Evolutionary conservation across 129 eudicot species (phyloP).

Genomic region (sunflower (Helianthus annuus)): HanXRQr2.0-SUNRISE NC_035440.2:162298643-162299142

Average conservation of each 20-base stretch:
- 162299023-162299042: constrained; percentile 14
- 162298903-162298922: constrained; percentile 2
- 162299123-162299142: constrained; percentile 17
- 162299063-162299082: constrained; percentile 24
- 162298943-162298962: constrained; percentile 15
- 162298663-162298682: too few species aligned
- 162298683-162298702: too few species aligned
- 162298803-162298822: neutral
- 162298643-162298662: too few species aligned
- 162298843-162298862: neutral
- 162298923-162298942: constrained; percentile 28
- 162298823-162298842: neutral
- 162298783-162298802: too few species aligned
- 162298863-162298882: neutral
- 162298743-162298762: too few species aligned
- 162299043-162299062: constrained; percentile 13
- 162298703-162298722: too few species aligned
- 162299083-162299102: constrained; percentile 38
- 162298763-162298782: too few species aligned
- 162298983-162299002: neutral
- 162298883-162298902: constrained; percentile 13
- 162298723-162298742: too few species aligned
- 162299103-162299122: constrained; percentile 25
- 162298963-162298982: neutral
- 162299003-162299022: constrained; percentile 18